Conservation (phyloP, 2,329 filamentous ascomycete genomes). For the Aspergillus glaucus region DNA sequence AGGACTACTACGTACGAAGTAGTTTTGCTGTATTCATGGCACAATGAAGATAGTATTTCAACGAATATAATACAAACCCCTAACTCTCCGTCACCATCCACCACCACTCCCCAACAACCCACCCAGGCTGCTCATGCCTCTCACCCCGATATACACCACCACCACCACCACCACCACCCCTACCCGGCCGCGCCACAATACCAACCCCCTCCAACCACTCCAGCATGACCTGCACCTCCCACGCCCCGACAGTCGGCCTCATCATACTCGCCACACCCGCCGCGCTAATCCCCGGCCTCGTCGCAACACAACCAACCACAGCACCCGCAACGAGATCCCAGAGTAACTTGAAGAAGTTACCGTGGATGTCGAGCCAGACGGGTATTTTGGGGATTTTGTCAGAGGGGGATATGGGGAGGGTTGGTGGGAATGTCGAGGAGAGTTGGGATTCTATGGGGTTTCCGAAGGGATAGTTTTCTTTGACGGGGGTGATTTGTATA, state of each 20-base stretch:
- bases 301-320: slow-evolving; percentile 36
- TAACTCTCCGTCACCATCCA: slow-evolving; percentile 29
- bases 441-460: slow-evolving; percentile 25
- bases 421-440: slow-evolving; percentile 20
- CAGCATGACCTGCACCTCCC: slow-evolving; percentile 38
- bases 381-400: slow-evolving; percentile 31
- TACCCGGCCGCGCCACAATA: slow-evolving; percentile 9
- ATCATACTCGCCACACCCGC: slow-evolving; percentile 31
- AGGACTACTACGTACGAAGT: no score
- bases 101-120: slow-evolving; percentile 36
- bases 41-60: background rate
- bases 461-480: slow-evolving; percentile 33
- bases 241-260: slow-evolving; percentile 33
- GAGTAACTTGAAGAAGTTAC: slow-evolving; percentile 23
- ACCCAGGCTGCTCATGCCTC: slow-evolving; percentile 15
- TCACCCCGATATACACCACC: background rate
- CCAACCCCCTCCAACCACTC: slow-evolving; percentile 33
- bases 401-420: background rate
- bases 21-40: background rate
- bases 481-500: slow-evolving; percentile 33
- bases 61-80: background rate
- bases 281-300: slow-evolving; percentile 35
- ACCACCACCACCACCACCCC: slow-evolving; percentile 1
- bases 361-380: slow-evolving; percentile 46
- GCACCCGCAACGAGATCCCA: slow-evolving; percentile 41